A percentile compares a stretch with the other conserved stretches of the same genome.
Evolutionary conservation across 1,139 yeast genomes (phyloP).

Genomic region (Scheffersomyces titani): DNA sequence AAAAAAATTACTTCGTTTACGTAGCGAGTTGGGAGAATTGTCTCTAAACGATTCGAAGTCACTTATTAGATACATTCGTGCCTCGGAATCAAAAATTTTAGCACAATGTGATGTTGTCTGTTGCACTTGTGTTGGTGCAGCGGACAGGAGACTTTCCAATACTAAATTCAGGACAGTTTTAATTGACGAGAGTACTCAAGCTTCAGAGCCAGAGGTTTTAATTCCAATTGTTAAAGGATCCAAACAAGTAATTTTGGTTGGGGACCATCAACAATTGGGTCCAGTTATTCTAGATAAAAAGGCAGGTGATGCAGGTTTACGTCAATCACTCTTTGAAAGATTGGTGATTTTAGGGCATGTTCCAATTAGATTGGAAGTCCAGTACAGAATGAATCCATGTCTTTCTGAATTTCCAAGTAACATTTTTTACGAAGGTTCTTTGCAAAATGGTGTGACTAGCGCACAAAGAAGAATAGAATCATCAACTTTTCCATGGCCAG

Average conservation of each 20-base stretch:
- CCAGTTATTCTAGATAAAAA: conserved; percentile 80
- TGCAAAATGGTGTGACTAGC: conserved; percentile 87
- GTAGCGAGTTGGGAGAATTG: conserved; percentile 72
- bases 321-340: conserved; percentile 85
- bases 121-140: conserved; percentile 93
- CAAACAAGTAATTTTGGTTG: conserved; percentile 84
- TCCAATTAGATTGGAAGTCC: conserved; percentile 87
- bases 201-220: conserved; percentile 88
- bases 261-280: conserved; percentile 94
- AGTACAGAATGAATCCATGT: conserved; percentile 93
- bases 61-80: conserved; percentile 42
- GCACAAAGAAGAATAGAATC: conserved; percentile 62
- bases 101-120: conserved; percentile 78
- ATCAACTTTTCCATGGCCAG: conserved; percentile 87
- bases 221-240: conserved; percentile 90
- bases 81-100: conserved; percentile 53
- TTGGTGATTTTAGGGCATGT: conserved; percentile 80
- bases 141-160: conserved; percentile 60
- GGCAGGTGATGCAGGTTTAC: conserved; percentile 85
- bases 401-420: conserved; percentile 87
- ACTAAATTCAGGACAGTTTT: conserved; percentile 72
- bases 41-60: conserved; percentile 52
- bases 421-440: conserved; percentile 89
- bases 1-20: conserved; percentile 57
- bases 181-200: conserved; percentile 92